Base-by-base conservation (phyloP, 1,139 yeast species). In the Sugiyamaella pinicola region DNA sequence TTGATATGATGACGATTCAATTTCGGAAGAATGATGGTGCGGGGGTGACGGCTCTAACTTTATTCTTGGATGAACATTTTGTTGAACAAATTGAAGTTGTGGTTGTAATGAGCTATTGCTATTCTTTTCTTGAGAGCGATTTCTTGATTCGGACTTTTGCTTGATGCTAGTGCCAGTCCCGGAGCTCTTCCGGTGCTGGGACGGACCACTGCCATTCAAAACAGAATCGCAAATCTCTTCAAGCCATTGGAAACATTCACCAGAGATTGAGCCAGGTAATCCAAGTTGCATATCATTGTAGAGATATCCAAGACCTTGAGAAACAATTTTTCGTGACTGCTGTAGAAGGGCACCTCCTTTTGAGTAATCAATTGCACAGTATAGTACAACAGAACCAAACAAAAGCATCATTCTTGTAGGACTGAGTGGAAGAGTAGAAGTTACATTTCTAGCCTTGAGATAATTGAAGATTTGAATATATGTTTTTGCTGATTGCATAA, bases 271-370 rank as follows among this genome's bases (percentile, higher is more conserved):
- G 4, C 70, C 69, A 1, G 69, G 68, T 24, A 61, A 50, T 26
- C 52, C 61, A 15, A 52, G 51, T 53, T 64, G 61, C 55, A 64
- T 55, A 42, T 66, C 68, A 8, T 56, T 48, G 46, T 62, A 58
- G 12, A 67, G 53, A 48, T 62, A 62, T 34, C 62, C 63, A 35
- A 63, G 57, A 13, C 61, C 53, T 21, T 56, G 56, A 1, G 63
- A 55, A 53, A 71, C 53, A 35, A 65, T 55, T 47, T 72, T 75
- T 58, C 83, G 85, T 66, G 85, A 82, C 48, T 84, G 88, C 64
- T 81, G 85, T 62, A 84, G 82, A 53, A 89, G 70, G 0, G 93
- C 84, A 0, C 96, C 96, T 22, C 93, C 90, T 64, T 87, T 83
- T 2, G 89, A 84, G 65, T 87, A 88, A 59, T 88, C 96, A 54